Evolutionary conservation across 2,329 filamentous ascomycete species (phyloP).

Genomic region (Lecanicillium sp.): DNA sequence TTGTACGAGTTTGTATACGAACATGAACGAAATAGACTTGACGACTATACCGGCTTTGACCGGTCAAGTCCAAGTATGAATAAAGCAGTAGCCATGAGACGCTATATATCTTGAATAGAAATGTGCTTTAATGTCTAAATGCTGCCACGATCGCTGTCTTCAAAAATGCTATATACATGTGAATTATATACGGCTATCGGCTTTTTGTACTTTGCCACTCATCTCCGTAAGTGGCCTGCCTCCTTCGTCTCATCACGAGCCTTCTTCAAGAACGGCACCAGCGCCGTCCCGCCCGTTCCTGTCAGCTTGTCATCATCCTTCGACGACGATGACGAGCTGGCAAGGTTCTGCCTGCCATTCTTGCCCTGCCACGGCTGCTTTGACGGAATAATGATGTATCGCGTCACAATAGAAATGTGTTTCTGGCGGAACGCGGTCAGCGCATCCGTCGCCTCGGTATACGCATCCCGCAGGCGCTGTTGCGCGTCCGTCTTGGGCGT

Average conservation of each 20-base stretch:
- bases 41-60: too few species aligned
- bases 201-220: background rate
- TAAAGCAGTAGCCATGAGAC: background rate
- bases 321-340: conserved; percentile 35
- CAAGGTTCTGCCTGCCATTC: conserved; percentile 33
- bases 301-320: conserved; percentile 48
- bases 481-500: conserved; percentile 49
- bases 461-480: conserved; percentile 39
- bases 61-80: too few species aligned
- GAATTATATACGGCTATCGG: background rate
- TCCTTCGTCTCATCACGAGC: conserved; percentile 71
- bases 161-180: background rate
- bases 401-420: conserved; percentile 82
- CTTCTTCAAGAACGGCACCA: conserved; percentile 87
- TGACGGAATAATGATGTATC: conserved; percentile 83
- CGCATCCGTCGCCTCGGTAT: conserved; percentile 68
- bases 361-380: conserved; percentile 31
- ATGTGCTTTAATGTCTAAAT: background rate
- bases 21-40: too few species aligned
- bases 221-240: conserved; percentile 24
- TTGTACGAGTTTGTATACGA: too few species aligned
- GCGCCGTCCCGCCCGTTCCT: conserved; percentile 79
- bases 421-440: conserved; percentile 72
- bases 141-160: conserved; percentile 1
- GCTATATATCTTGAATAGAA: background rate